These are phyloP conservation scores for Intubia oerlemansii DNA, from an alignment of 2,329 filamentous ascomycete genomes.

Conservation along the genomic window DNA sequence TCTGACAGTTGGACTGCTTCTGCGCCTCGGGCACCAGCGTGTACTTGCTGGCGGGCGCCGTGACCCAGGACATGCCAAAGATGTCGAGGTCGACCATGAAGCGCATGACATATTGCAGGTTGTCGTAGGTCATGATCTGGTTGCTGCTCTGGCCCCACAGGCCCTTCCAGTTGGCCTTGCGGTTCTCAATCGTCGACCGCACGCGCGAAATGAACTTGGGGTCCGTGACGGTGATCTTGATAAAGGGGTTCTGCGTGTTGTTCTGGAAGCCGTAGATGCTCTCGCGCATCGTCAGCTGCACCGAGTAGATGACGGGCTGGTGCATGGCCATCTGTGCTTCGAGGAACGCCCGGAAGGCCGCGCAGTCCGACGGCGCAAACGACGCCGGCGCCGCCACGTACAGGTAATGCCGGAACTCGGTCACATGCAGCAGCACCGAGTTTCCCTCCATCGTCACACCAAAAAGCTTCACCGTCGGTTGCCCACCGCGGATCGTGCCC, in stretches of 20 bases:
- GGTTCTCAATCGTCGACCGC: slow-evolving; percentile 51
- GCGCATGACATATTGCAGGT: slow-evolving; percentile 78
- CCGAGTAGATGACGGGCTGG: slow-evolving; percentile 54
- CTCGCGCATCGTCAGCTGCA: slow-evolving; percentile 65
- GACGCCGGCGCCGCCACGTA: slow-evolving; percentile 74
- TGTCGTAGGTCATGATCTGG: slow-evolving; percentile 82
- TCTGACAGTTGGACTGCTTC: slow-evolving; percentile 83
- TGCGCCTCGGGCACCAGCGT: slow-evolving; percentile 41
- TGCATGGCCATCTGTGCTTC: slow-evolving; percentile 53
- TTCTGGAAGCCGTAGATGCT: slow-evolving; percentile 91
- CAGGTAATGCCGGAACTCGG: slow-evolving; percentile 87
- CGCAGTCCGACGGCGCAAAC: slow-evolving; percentile 61
- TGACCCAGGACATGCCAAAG: slow-evolving; percentile 93
- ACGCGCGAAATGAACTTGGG: slow-evolving; percentile 66
- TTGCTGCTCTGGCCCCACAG: slow-evolving; percentile 52
- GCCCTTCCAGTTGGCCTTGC: slow-evolving; percentile 70
- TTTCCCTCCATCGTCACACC: slow-evolving; percentile 70
- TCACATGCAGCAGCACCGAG: slow-evolving; percentile 87
- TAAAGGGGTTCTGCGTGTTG: slow-evolving; percentile 74
- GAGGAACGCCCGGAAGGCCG: slow-evolving; percentile 57
- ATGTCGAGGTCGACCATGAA: slow-evolving; percentile 98
- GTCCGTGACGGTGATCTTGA: slow-evolving; percentile 85
- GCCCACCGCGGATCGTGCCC: slow-evolving; percentile 57
- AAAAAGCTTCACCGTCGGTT: slow-evolving; percentile 69
- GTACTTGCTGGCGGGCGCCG: slow-evolving; percentile 57